A percentile compares a stretch with the other conserved stretches of the same genome.
phyloP scores from a whole-genome alignment of 2,329 filamentous ascomycete species.

The Ophiostoma ips region DNA sequence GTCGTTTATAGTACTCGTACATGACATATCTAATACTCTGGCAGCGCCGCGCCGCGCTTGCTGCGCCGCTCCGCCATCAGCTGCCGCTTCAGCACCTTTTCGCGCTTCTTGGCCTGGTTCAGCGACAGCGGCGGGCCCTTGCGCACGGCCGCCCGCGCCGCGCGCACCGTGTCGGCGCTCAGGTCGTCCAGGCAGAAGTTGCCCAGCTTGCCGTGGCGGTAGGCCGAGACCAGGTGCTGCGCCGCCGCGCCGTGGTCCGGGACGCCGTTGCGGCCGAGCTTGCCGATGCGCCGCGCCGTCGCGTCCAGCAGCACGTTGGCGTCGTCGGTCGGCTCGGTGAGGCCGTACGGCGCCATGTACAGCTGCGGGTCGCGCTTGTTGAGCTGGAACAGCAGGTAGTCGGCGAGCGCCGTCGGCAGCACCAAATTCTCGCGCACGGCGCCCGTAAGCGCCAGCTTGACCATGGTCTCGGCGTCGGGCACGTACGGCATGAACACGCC shows the following conservation, averaged over 20 bases:
- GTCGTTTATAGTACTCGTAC: too few relatives aligned
- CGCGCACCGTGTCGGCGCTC: slow-evolving; percentile 39
- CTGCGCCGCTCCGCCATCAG: neutral
- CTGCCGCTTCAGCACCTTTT: slow-evolving; percentile 35
- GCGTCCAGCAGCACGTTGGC: slow-evolving; percentile 55
- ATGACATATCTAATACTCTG: neutral
- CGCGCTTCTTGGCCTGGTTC: slow-evolving; percentile 53
- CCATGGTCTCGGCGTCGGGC: slow-evolving; percentile 70
- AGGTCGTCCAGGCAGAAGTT: slow-evolving; percentile 70
- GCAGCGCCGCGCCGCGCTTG: neutral
- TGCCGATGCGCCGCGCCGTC: slow-evolving; percentile 61
- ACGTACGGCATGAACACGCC: slow-evolving; percentile 94
- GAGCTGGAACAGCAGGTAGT: slow-evolving; percentile 78
- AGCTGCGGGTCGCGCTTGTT: slow-evolving; percentile 51
- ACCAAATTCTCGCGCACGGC: slow-evolving; percentile 85
- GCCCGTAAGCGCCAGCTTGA: slow-evolving; percentile 85
- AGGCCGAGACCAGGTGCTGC: slow-evolving; percentile 67
- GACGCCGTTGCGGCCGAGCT: slow-evolving; percentile 57
- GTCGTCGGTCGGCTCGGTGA: slow-evolving; percentile 64
- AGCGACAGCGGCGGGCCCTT: slow-evolving; percentile 41
- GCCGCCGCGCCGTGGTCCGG: slow-evolving; percentile 62
- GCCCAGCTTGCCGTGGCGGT: slow-evolving; percentile 64
- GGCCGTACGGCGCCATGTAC: slow-evolving; percentile 41
- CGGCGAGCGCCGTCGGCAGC: slow-evolving; percentile 61
- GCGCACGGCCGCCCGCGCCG: slow-evolving; percentile 30